Evolutionary conservation across 1,139 yeast genomes (phyloP).

Genomic region (Blastobotrys aristatus): DNA sequence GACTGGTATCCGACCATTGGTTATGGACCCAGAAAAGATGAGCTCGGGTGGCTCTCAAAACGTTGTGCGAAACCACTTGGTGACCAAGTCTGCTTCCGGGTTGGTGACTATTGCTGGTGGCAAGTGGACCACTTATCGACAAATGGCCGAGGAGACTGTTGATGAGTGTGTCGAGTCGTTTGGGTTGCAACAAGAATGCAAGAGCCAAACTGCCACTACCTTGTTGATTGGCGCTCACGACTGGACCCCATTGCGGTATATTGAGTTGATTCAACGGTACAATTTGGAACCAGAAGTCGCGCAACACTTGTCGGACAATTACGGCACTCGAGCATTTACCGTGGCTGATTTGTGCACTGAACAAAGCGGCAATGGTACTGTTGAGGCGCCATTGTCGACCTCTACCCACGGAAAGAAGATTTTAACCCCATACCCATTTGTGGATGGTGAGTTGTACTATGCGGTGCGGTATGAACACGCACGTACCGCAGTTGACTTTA

Average conservation of each 20-base stretch:
- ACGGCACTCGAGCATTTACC: constrained; percentile 75
- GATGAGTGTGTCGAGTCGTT: constrained; percentile 60
- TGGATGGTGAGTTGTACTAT: constrained; percentile 86
- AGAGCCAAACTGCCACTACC: constrained; percentile 52
- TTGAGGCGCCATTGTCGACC: constrained; percentile 21
- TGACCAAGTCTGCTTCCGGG: constrained; percentile 66
- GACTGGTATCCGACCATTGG: constrained; percentile 96
- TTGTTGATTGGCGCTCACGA: constrained; percentile 71
- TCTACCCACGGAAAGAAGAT: constrained; percentile 34
- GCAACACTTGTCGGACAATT: constrained; percentile 75
- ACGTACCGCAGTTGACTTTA: constrained; percentile 82
- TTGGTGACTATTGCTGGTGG: constrained; percentile 92
- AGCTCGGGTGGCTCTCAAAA: constrained; percentile 60
- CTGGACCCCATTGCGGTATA: constrained; percentile 62
- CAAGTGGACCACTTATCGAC: constrained; percentile 97
- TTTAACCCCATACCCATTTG: constrained; percentile 73
- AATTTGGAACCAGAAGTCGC: constrained; percentile 72
- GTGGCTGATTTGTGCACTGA: constrained; percentile 54
- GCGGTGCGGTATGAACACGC: constrained; percentile 80
- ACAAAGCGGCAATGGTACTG: constrained; percentile 23
- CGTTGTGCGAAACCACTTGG: constrained; percentile 83
- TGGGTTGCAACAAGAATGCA: constrained; percentile 38
- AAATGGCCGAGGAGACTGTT: constrained; percentile 95
- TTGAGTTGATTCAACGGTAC: constrained; percentile 78
- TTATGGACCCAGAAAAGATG: constrained; percentile 70